A percentile compares a stretch with the other conserved stretches of the same genome.
Conservation (phyloP, 495 filamentous ascomycete species). For the Choiromyces venosus region DNA sequence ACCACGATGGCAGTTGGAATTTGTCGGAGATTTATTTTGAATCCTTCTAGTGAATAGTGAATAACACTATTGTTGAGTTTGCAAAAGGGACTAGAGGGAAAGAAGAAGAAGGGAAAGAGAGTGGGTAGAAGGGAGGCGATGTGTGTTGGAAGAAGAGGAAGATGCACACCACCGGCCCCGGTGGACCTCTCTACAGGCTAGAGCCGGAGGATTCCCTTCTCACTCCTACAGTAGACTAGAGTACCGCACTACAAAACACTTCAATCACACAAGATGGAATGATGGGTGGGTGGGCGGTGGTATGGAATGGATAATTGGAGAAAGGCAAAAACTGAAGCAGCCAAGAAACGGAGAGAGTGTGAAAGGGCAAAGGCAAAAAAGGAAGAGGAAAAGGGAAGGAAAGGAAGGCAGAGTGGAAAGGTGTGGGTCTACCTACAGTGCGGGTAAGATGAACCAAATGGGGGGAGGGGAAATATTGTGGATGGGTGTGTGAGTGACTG, state of each 20-base stretch:
- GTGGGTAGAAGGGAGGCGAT: too few species aligned
- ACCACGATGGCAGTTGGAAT: not conserved
- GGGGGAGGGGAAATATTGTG: not conserved
- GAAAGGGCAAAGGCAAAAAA: not conserved
- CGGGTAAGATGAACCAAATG: not conserved
- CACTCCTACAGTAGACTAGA: not conserved
- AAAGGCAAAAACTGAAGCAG: not conserved
- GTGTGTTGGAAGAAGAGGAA: not conserved
- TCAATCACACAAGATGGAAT: not conserved
- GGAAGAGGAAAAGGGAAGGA: not conserved
- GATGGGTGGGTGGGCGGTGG: not conserved
- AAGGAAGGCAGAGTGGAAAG: not conserved
- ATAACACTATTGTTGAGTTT: not conserved
- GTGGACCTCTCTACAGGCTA: not conserved
- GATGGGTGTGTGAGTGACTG: not conserved
- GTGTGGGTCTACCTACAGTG: not conserved
- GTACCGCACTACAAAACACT: not conserved
- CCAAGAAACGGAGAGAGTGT: not conserved
- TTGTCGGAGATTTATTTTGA: not conserved
- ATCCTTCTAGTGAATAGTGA: not conserved
- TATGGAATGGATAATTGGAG: not conserved
- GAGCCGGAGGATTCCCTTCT: not conserved
- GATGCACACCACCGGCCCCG: not conserved
- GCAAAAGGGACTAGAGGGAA: not conserved
- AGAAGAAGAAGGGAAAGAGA: not conserved